Base-by-base conservation (phyloP, 2,329 filamentous ascomycete genomes). In the Penicillium sp. region DNA sequence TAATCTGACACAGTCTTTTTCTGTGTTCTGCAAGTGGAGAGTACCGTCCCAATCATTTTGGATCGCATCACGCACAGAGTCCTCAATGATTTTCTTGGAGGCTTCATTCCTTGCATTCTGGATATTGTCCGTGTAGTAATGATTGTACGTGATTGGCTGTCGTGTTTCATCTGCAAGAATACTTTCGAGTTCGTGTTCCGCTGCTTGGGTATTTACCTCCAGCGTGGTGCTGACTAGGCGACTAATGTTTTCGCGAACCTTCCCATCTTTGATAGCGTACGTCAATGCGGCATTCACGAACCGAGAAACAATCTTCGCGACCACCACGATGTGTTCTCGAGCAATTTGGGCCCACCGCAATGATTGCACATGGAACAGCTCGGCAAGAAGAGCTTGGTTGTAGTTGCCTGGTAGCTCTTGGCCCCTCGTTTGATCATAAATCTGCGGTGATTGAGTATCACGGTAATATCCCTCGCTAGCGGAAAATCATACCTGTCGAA, bases 91-190 rank as follows among this genome's bases (percentile, higher is more conserved):
- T 2, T 13, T 4, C 10, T 29, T 43, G 21, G 4, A 43, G 10
- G 11, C 13, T 9, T 43, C 22, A 29, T 27, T 13, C 27, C 40
- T 24, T n/a, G 10, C 40, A 27, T 43, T 43, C 21, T 45, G 14
- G 11, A 45, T 45, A 10, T 45, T 45, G 2, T 45, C 24, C 14
- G 60, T 71, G 27, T 69, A 70, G 48, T 69, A 69, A 55, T 67
- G 60, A 44, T 71, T 71, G 47, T 65, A 71, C 4, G 68, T 71
- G 11, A 71, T 61, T 1, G 62, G 62, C n/a, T 65, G 60, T 1
- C 64, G 43, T 3, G 46, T 49, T 45, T 64, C 61, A 43, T 64
- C 63, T 2, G 39, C 24, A 8, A 59, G 48, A 7, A 65, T 27
- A 21, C 52, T 57, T 24, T 45, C 14, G 8, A 64, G 43, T 45